Percentiles rank a stretch among this genome's conserved stretches.
Evolutionary conservation across 1,284 basidiomycete genomes (phyloP).

Genomic region (Trichosporon coremiiforme): DNA sequence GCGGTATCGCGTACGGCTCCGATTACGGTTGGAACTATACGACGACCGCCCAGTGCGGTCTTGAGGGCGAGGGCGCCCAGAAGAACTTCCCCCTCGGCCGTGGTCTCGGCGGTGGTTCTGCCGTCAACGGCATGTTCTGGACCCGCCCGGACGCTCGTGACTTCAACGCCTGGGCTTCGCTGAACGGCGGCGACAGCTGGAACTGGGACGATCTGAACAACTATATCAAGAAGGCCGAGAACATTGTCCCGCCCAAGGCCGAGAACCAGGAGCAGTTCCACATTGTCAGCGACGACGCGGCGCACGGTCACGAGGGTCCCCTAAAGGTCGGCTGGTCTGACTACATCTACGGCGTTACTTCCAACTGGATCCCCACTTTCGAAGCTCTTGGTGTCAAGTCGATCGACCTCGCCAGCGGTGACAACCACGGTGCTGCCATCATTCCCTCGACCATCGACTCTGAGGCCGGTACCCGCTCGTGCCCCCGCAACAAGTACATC

Average conservation of each 20-base stretch:
- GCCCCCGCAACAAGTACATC: conserved; percentile 69
- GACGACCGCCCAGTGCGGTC: conserved; percentile 60
- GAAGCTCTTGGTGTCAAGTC: conserved; percentile 59
- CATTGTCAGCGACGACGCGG: conserved; percentile 55
- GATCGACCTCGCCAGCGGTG: conserved; percentile 54
- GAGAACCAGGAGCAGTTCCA: conserved; percentile 42
- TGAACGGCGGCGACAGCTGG: conserved; percentile 42
- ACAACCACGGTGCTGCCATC: conserved; percentile 54
- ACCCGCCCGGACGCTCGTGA: conserved; percentile 51
- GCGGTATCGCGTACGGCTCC: conserved; percentile 53
- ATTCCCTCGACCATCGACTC: conserved; percentile 68
- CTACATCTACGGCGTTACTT: conserved; percentile 60
- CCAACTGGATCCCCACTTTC: conserved; percentile 62
- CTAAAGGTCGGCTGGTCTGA: conserved; percentile 56
- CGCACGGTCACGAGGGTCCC: conserved; percentile 60
- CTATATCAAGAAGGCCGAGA: conserved; percentile 57
- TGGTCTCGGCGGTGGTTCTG: conserved; percentile 69
- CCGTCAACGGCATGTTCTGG: conserved; percentile 72
- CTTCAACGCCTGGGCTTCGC: conserved; percentile 55
- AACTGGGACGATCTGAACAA: conserved; percentile 50
- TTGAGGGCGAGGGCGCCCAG: conserved; percentile 15
- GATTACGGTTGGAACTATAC: conserved; percentile 67
- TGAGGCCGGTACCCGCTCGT: conserved; percentile 66
- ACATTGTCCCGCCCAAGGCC: conserved; percentile 46
- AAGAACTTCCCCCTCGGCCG: conserved; percentile 65